Percentiles rank a stretch among this genome's conserved stretches.
These are phyloP conservation scores for Pleurotus cornucopiae DNA, from an alignment of 768 basidiomycete species.

Conservation along the genomic window DNA sequence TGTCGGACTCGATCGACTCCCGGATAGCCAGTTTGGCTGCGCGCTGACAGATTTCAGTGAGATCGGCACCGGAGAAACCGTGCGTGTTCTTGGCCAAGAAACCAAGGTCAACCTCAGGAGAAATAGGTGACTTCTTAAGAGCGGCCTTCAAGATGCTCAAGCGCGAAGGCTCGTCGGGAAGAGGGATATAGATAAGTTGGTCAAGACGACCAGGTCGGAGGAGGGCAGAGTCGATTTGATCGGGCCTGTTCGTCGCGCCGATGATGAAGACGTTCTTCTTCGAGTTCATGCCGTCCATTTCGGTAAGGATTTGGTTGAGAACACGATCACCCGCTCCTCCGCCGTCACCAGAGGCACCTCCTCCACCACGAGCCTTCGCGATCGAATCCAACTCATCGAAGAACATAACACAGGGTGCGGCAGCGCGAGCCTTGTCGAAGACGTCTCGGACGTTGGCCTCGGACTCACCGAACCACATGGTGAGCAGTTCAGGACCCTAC, in stretches of 20 bases:
- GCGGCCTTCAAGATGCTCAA: constrained; percentile 86
- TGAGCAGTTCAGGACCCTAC: constrained; percentile 92
- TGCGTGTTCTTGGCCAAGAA: constrained; percentile 93
- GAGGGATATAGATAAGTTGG: constrained; percentile 98
- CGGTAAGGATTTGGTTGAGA: constrained; percentile 93
- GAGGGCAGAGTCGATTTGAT: constrained; percentile 91
- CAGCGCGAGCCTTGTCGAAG: constrained; percentile 99
- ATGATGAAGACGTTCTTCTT: constrained; percentile 99
- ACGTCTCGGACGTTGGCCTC: constrained; percentile 99
- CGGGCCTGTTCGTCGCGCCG: constrained; percentile 94
- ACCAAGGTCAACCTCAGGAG: constrained; percentile 72
- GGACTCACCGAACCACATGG: constrained; percentile 99
- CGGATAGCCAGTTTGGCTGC: constrained; percentile 97
- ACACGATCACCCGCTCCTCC: constrained; percentile 98
- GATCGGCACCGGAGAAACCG: constrained; percentile 98
- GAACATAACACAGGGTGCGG: constrained; percentile 99
- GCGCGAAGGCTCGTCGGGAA: constrained; percentile 92
- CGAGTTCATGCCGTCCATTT: constrained; percentile 98
- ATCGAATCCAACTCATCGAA: constrained; percentile 99
- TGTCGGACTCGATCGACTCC: constrained; percentile 91
- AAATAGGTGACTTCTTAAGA: constrained; percentile 89
- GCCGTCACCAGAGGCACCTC: constrained; percentile 76
- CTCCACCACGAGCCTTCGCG: constrained; percentile 92
- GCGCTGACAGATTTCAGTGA: constrained; percentile 99
- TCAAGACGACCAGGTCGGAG: constrained; percentile 98